Base-by-base conservation (phyloP, 257 asterid species). In the Solanum microdontum region DNA sequence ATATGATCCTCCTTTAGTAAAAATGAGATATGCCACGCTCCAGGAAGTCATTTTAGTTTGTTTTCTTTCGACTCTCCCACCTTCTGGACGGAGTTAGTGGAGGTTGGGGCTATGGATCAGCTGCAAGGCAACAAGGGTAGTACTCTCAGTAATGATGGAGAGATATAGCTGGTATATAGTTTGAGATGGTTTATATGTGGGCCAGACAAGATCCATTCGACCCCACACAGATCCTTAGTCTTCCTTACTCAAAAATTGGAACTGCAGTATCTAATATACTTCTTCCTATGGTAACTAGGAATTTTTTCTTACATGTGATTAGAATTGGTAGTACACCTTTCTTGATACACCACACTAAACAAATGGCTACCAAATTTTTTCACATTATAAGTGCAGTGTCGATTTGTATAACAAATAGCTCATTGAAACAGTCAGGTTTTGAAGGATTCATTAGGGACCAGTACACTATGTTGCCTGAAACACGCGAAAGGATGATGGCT, bases 401-500 rank as follows among this genome's bases (percentile, higher is more conserved):
- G 10, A 58, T 23, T 19, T 43, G 72, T 28, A 15, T 13, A 19
- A 87, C 79, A 58, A 60, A 39, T 82, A 13, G 64, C 60, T 24
- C 32, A 30, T 24, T 86, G 60, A 86, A 66, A 87, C 97, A 97
- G 99, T 97, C 99, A 40, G 99, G 99, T 76, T 97, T 97, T 93
- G 98, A 97, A 94, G 96, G 97, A 87, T 97, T 97, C 89, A 86
- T 97, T 86, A 91, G 98, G 91, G 99, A 96, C 91, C 90, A 90
- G 91, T 92, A 94, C 87, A 97, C 99, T 32, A 92, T 95, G 68
- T 92, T 97, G 94, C 99, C 99, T 83, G 99, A 97, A 84, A 96
- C 99, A 87, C 90, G 90, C 75, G 99, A 97, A 92, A 93, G 99
- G 92, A 92, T 96, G 90, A 88, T 97, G 91, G 99, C 99, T 87